Evolutionary conservation across 2,329 filamentous ascomycete species (phyloP), one percentile per base, ranked within the genome.

Genomic region (Dryadomyces quercus-mongolicae): DNA sequence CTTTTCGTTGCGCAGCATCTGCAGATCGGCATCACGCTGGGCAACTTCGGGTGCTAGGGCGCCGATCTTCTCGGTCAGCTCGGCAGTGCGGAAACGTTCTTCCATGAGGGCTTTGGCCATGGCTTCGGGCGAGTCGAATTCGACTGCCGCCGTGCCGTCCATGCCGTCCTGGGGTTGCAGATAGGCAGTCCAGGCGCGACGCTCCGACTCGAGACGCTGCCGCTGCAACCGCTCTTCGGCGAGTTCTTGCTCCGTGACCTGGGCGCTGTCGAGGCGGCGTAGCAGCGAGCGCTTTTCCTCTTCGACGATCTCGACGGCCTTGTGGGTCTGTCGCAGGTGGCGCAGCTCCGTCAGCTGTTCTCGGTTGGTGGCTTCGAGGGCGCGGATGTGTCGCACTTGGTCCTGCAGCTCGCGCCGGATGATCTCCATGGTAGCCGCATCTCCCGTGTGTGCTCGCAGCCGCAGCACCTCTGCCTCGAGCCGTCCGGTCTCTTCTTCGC

Each of bases 271-370:
- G 1, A 98, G 67, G 63, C 83, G 88, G 36, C 84, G 82, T 66
- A 93, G 85, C 21, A 98, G 71, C 0, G 82, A 81, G 58, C 88
- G 78, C 73, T 97, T 97, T 71, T 98, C 90, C 67, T 98, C 93
- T 65, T 98, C 90, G 0, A 97, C 86, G 2, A 98, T 80, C 64
- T 95, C 88, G 1, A 95, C 84, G n/a, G 87, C 88, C 69, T 88
- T 92, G 66, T 90, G 84, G 3, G 85, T 71, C 60, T 90, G 86
- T 15, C 90, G 84, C 42, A 94, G 76, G 60, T 90, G 85, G 61
- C 86, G 88, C 40, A 98, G 71, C 65, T 98, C 92, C 0, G 77
- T 69, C 15, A 81, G 74, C 64, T 95, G 88, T 51, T 95, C 88
- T 22, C 88, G 78, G 58, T 89, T 95, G 40, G 81, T 81, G 1